These are phyloP conservation scores for Triticum turgidum DNA, from an alignment of 176 grass and related monocot species.

Conservation along the genomic window DNA sequence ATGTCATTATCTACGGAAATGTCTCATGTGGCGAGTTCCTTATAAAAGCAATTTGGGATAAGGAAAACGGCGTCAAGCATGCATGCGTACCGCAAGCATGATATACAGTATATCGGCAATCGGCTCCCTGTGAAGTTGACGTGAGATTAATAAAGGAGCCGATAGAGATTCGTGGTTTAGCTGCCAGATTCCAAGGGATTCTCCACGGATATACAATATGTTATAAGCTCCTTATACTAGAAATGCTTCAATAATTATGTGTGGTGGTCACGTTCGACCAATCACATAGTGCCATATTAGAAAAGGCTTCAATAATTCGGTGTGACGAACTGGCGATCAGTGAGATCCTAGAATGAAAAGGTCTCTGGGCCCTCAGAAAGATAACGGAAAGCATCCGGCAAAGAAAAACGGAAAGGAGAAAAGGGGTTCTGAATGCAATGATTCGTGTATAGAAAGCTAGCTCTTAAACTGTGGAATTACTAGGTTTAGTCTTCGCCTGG, in stretches of 20 bases:
- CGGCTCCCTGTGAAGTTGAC: slow-evolving; percentile 25
- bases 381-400: neutral
- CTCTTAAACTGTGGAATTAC: neutral
- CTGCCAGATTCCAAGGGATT: neutral
- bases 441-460: neutral
- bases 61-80: neutral
- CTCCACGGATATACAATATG: slow-evolving; percentile 14
- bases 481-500: neutral
- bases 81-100: neutral
- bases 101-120: neutral
- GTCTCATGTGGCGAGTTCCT: neutral
- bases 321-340: neutral
- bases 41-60: neutral
- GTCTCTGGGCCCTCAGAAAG: neutral
- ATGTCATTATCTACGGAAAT: neutral
- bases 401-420: neutral
- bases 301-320: slow-evolving; percentile 14
- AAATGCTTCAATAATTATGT: slow-evolving; percentile 10
- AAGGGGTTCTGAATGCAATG: neutral
- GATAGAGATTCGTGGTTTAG: neutral
- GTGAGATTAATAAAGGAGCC: slow-evolving; percentile 28
- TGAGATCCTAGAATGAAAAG: slow-evolving; percentile 17
- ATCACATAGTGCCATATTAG: neutral
- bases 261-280: slow-evolving; percentile 21
- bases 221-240: neutral